phyloP scores from a whole-genome alignment of 257 asterid genomes.

The Ocimum tenuiflorum region DNA sequence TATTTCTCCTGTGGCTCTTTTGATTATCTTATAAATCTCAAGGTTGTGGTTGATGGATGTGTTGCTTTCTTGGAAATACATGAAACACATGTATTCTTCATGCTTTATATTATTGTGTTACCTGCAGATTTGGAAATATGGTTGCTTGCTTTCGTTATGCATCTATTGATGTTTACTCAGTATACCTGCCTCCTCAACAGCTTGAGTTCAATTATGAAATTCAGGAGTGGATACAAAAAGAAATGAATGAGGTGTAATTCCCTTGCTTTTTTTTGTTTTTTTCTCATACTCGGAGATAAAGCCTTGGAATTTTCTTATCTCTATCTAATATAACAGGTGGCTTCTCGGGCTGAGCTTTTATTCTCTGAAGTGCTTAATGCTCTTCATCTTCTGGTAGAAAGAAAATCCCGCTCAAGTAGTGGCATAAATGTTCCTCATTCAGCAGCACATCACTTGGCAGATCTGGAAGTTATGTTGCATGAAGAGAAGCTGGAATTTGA shows the following conservation, averaged over 20 bases:
- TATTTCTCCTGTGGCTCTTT: background rate
- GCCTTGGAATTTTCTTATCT: slow-evolving; percentile 5
- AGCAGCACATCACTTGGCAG: slow-evolving; percentile 48
- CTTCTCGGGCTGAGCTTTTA: slow-evolving; percentile 57
- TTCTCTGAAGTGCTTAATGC: slow-evolving; percentile 71
- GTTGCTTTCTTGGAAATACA: background rate
- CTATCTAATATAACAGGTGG: slow-evolving; percentile 43
- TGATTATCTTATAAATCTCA: slow-evolving; percentile 4
- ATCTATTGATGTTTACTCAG: slow-evolving; percentile 87
- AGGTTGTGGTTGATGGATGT: background rate
- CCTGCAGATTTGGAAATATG: slow-evolving; percentile 80
- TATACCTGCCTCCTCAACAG: slow-evolving; percentile 70
- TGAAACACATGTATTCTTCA: background rate
- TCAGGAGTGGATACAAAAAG: slow-evolving; percentile 79
- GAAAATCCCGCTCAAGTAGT: slow-evolving; percentile 30
- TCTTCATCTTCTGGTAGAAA: slow-evolving; percentile 51
- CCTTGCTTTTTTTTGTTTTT: background rate
- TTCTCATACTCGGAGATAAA: background rate
- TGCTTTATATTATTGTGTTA: slow-evolving; percentile 19
- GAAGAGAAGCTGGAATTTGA: slow-evolving; percentile 79
- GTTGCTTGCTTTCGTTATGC: slow-evolving; percentile 98
- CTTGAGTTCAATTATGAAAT: slow-evolving; percentile 67
- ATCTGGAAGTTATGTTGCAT: slow-evolving; percentile 63
- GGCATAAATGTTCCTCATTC: slow-evolving; percentile 37
- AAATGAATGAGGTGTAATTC: slow-evolving; percentile 56